A percentile compares a stretch with the other conserved stretches of the same genome.
Conservation (phyloP, 225 moss, liverwort and hornwort species). For the Anthoceros angustus region DNA sequence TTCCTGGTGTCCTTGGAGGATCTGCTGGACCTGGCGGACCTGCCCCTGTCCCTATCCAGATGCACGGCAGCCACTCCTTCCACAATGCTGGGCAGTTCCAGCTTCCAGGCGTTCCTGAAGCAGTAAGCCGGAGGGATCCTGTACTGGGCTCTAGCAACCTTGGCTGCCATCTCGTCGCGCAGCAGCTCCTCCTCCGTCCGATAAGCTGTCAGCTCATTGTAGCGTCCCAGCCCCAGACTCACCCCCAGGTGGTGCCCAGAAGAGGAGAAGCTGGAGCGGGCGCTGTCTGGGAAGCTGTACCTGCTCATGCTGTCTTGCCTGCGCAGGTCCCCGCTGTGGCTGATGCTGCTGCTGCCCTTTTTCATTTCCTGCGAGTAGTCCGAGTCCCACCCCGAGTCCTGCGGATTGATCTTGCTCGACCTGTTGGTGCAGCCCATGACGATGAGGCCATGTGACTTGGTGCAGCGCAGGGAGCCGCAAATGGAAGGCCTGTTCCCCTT, state of each 20-base stretch:
- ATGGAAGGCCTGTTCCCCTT: not conserved
- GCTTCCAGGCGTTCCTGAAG: not conserved
- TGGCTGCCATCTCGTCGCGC: not conserved
- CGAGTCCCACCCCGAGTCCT: not conserved
- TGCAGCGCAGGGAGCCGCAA: not conserved
- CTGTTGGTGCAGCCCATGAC: not conserved
- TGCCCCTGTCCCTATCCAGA: not conserved
- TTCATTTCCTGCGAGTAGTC: not conserved
- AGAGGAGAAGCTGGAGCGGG: not conserved
- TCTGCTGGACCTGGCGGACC: not conserved
- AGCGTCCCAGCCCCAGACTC: not conserved
- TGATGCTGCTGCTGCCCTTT: not conserved
- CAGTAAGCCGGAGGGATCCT: constrained; percentile 1
- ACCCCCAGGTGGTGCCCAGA: too few species aligned
- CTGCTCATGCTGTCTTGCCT: not conserved
- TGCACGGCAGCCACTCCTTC: not conserved
- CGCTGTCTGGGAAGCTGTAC: not conserved
- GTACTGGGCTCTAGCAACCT: not conserved
- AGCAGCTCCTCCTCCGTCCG: not conserved
- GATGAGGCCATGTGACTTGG: not conserved
- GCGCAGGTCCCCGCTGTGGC: not conserved
- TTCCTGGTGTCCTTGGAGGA: not conserved
- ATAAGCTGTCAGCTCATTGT: constrained; percentile 1
- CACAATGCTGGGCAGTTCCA: not conserved
- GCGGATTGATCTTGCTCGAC: not conserved